A percentile compares a stretch with the other conserved stretches of the same genome.
Conservation (phyloP, 106 monocot genomes). For the Platanthera zijinensis region DNA sequence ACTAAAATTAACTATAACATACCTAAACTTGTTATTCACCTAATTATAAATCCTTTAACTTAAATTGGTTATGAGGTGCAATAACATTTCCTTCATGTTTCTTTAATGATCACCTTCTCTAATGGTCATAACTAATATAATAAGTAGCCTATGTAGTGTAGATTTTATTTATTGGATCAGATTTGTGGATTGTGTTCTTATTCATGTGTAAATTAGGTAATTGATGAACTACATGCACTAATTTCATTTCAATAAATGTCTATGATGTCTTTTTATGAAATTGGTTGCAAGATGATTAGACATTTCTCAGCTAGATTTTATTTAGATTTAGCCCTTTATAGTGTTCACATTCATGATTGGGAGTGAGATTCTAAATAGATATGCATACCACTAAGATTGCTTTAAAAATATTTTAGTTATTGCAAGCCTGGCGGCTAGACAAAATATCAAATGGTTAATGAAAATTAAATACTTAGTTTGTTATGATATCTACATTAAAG, state of each 20-base stretch:
- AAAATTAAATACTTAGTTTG: not conserved
- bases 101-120: too few relatives aligned
- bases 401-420: not conserved
- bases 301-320: not conserved
- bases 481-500: not conserved
- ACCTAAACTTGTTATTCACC: too few relatives aligned
- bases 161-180: too few relatives aligned
- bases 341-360: not conserved
- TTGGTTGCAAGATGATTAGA: not conserved
- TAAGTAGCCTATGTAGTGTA: too few relatives aligned
- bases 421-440: not conserved
- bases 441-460: not conserved
- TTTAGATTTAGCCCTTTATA: not conserved
- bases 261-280: not conserved
- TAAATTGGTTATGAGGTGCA: too few relatives aligned
- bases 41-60: too few relatives aligned
- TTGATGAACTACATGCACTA: not conserved
- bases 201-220: not conserved
- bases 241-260: not conserved
- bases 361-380: not conserved
- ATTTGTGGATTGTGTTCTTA: not conserved
- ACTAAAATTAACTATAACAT: too few relatives aligned
- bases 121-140: too few relatives aligned
- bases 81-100: too few relatives aligned
- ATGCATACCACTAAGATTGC: not conserved